Evolutionary conservation across 2,329 filamentous ascomycete genomes (phyloP).

Genomic region (Neospermospora avenae): DNA sequence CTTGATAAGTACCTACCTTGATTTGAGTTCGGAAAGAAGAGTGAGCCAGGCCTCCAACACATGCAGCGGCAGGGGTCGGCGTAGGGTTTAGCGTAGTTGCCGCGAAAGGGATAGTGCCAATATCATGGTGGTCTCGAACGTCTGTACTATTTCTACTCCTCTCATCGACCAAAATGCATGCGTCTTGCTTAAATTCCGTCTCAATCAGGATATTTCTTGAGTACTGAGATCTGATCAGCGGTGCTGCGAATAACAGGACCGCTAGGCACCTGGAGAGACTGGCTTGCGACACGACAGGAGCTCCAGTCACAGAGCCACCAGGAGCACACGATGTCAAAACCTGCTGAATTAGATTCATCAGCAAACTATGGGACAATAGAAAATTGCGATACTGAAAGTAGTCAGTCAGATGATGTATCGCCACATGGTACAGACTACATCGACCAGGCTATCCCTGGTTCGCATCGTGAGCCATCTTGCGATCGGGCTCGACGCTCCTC

Average conservation of each 20-base stretch:
- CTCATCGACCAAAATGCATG: not conserved
- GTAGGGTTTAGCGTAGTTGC: not conserved
- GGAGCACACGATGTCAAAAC: not conserved
- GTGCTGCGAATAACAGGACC: not conserved
- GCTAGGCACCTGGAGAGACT: not conserved
- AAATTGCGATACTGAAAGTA: conserved; percentile 14
- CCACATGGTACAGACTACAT: conserved; percentile 23
- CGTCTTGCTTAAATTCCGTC: not conserved
- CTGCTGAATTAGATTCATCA: conserved; percentile 7
- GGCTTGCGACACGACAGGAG: not conserved
- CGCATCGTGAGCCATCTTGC: conserved; percentile 11
- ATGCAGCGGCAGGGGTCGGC: not conserved
- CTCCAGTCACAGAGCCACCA: not conserved
- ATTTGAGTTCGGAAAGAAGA: not conserved
- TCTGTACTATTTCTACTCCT: not conserved
- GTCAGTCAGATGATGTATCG: conserved; percentile 7
- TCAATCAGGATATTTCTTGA: not conserved
- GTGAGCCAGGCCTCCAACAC: not conserved
- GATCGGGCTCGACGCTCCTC: conserved; percentile 21
- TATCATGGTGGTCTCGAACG: not conserved
- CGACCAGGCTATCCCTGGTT: not conserved
- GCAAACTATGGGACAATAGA: conserved; percentile 14
- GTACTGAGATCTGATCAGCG: not conserved
- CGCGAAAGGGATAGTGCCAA: conserved; percentile 6
- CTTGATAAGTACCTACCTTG: not conserved